Base-by-base conservation (phyloP, 1,284 basidiomycete species). In the Baeospora myosura region DNA sequence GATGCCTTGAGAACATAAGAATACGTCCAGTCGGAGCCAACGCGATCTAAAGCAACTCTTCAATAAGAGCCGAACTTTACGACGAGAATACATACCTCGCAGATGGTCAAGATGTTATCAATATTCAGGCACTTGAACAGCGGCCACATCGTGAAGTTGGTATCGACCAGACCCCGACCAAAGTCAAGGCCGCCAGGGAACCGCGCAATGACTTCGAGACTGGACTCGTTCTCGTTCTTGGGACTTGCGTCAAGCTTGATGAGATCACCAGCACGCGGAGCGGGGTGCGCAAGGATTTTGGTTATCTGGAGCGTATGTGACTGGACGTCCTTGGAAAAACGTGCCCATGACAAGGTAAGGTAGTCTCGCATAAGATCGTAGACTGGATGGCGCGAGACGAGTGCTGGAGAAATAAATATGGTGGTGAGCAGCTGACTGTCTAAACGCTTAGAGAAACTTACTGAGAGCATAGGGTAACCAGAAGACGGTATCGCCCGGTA, bases 101-200 rank as follows among this genome's bases (percentile, higher is more conserved):
- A 91, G 45, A 92, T 87, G 20, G 88, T 93, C 44, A 98, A 65
- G 47, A 98, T 88, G 56, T 96, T 93, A 60, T 96, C 94, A 45
- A 97, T 77, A 53, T 93, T 93, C 45, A 98, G 65, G 49, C 87
- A 88, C 60, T 95, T 90, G 76, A 98, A 97, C 41, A 98, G 60
- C 0, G 94, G 94, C 92, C 93, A 98, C 79, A 96, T 90, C 37
- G 92, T 91, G 58, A 95, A 94, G 60, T 90, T 90, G 54, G 88
- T 85, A 52, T 90, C 86, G 21, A 90, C 86, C 40, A 90, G 65
- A 4, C 86, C 87, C 40, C 80, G 74, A 16, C 87, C 86, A 55
- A 90, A 90, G 60, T 90, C 86, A 34, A 90, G 71, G 12, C 87
- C 87, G 25, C 86, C 86, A 21, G 86, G 86, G 65, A 90, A 89